These are phyloP conservation scores for Penicillium ucsense DNA, from an alignment of 495 filamentous ascomycete genomes.

Conservation along the genomic window DNA sequence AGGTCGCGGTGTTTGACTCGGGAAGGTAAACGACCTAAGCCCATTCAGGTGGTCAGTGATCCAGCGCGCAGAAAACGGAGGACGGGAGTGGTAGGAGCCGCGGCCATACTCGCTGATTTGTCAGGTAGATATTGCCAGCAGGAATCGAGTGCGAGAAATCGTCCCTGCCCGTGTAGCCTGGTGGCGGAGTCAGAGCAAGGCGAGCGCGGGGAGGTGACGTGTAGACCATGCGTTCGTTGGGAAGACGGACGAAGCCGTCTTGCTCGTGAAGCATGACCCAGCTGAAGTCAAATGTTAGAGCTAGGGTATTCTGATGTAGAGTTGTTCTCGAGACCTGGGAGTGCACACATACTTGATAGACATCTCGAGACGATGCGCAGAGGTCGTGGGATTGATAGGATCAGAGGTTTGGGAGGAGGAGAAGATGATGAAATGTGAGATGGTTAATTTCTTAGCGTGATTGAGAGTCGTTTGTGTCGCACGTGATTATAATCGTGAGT, in stretches of 20 bases:
- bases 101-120: slow-evolving; percentile 73
- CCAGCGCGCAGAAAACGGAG: neutral
- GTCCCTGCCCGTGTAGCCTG: slow-evolving; percentile 46
- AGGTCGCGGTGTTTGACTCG: slow-evolving; percentile 48
- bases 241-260: slow-evolving; percentile 58
- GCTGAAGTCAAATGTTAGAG: slow-evolving; percentile 24
- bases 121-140: slow-evolving; percentile 64
- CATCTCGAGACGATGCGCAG: slow-evolving; percentile 33
- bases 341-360: slow-evolving; percentile 53
- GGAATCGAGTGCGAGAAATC: slow-evolving; percentile 48
- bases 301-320: neutral
- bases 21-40: slow-evolving; percentile 82
- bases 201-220: slow-evolving; percentile 63
- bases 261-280: slow-evolving; percentile 71
- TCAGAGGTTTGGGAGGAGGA: neutral
- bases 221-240: slow-evolving; percentile 59
- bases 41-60: neutral
- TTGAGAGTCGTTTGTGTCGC: no score
- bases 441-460: no score
- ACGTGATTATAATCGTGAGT: neutral
- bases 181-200: slow-evolving; percentile 51
- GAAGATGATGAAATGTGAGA: no score
- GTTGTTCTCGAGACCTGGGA: neutral
- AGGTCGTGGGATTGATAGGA: no score
- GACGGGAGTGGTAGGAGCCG: neutral